Base-by-base conservation (phyloP, 2,329 filamentous ascomycete species). In the Mycosphaerella arachidis region DNA sequence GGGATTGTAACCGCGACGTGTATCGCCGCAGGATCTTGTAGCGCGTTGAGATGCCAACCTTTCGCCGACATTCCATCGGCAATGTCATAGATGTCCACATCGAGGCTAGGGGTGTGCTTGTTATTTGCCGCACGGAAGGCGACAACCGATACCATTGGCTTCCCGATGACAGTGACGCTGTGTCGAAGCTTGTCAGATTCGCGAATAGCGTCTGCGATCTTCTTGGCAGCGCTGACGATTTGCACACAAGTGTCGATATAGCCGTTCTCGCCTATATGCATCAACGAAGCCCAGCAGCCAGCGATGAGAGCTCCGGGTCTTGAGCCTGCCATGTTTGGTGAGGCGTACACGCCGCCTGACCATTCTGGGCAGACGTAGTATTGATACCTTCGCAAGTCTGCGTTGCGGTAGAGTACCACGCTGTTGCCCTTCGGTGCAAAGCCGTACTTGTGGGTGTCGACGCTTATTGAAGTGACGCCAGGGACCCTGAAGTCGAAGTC, bases 401-500 rank as follows among this genome's bases (percentile, higher is more conserved):
- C 83, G 50, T 86, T 89, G 68, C 94, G 91, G 82, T 99, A 99
- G 46, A 99, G 82, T 13, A 96, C 83, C 1, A 92, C 94, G 55
- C 89, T 94, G 82, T 96, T 99, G 67, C 94, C 94, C 79, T 99
- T 99, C 56, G 94, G 94, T 1, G 94, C 94, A 73, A 99, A 99
- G 40, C 94, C 94, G 74, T 99, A 99, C 76, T 99, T 99, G 83
- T 99, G 94, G 2, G 94, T 99, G 74, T 99, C 94, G 75, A 92
- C 95, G 67, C 87, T 92, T 75, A 99, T 97, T 75, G 89, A 93
- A 3, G 93, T 97, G 40, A 99, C 94, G 68, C 94, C 94, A 67
- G 90, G 91, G 60, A 95, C 86, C 58, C 90, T 86, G 84, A 99
- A 99, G 75, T 99, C 94, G 72, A 97, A 97, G 5, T 86, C 86